Evolutionary conservation across 805 yeast species (phyloP), one percentile per base, ranked within the genome.

Genomic region (Zygotorulaspora sp.): DNA sequence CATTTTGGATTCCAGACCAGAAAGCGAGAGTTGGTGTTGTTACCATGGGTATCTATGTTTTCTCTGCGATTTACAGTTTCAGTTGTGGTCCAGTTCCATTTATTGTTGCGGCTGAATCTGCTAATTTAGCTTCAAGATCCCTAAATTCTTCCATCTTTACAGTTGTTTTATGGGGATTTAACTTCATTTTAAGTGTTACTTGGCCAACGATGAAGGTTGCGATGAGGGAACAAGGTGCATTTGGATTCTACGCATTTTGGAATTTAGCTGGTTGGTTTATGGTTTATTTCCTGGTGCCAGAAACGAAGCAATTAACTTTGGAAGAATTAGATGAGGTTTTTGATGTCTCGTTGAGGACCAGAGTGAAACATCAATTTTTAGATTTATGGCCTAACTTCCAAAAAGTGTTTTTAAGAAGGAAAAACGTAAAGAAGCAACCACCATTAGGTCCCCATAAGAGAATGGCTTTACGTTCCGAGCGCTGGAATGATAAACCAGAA

Each of bases 61-160:
- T 74, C 61, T 68, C 86, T 0, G 71, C 77, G 29, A 80, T 82
- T 39, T 86, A 86, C 63, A 83, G 94, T 0, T 77, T 84, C 3
- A 90, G 94, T 38, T 86, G 83, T 59, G 95, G 95, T 30, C 94
- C 92, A 10, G 92, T 86, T 30, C 94, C 95, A 3, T 86, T 86
- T 66, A 82, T 92, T 2, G 83, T 86, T 56, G 80, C 88, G 16
- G 94, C 95, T 7, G 95, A 86, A 61, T 83, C 82, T 52, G 75
- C 82, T 66, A 86, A 90, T 43, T 68, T 84, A 53, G 81, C 82
- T 53, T 75, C 83, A 44, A 76, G 94, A 63, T 88, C 85, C 48
- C 64, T 83, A 36, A 89, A 90, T 37, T 81, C 86, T 79, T 78
- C 88, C 2, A 68, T 79, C 46, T 90, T 89, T 19, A 79, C 89